Percentiles rank a stretch among this genome's conserved stretches.
phyloP scores from a whole-genome alignment of 345 rosid species.

The Bruguiera parviflora region DNA sequence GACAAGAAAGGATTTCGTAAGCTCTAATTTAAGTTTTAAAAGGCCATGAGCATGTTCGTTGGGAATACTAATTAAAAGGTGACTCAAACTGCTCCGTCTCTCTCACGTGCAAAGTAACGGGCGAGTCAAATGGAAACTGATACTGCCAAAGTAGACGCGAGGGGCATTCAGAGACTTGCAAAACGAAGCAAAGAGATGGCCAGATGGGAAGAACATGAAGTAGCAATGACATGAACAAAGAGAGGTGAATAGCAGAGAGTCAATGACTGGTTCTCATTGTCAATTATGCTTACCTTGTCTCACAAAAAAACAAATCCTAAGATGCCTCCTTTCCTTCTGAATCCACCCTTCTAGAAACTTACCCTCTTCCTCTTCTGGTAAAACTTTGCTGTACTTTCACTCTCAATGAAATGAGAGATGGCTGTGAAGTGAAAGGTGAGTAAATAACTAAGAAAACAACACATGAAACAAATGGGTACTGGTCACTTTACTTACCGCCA shows the following conservation, averaged over 20 bases:
- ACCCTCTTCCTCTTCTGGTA: constrained; percentile 42
- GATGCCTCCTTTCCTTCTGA: constrained; percentile 74
- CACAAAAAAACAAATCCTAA: constrained; percentile 63
- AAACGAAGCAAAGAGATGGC: constrained; percentile 11
- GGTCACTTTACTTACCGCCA: constrained; percentile 34
- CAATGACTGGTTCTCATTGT: constrained; percentile 24
- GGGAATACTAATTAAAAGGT: too few species aligned
- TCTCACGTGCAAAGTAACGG: constrained; percentile 15
- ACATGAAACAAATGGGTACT: constrained; percentile 59
- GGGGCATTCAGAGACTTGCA: not conserved
- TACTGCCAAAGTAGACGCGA: constrained; percentile 11
- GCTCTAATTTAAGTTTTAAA: too few species aligned
- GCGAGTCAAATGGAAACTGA: constrained; percentile 4
- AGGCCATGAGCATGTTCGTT: too few species aligned
- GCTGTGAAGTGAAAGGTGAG: constrained; percentile 17
- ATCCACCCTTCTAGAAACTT: constrained; percentile 65
- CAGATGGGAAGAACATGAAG: constrained; percentile 5
- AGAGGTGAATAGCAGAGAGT: constrained; percentile 47
- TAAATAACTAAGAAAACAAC: constrained; percentile 64
- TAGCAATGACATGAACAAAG: constrained; percentile 28
- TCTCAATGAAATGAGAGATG: constrained; percentile 34
- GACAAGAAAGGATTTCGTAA: too few species aligned
- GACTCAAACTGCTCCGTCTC: not conserved
- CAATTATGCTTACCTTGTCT: constrained; percentile 39
- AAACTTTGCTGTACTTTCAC: constrained; percentile 52